Evolutionary conservation across 2,329 filamentous ascomycete genomes (phyloP).

Genomic region (Trichoderma sp.): DNA sequence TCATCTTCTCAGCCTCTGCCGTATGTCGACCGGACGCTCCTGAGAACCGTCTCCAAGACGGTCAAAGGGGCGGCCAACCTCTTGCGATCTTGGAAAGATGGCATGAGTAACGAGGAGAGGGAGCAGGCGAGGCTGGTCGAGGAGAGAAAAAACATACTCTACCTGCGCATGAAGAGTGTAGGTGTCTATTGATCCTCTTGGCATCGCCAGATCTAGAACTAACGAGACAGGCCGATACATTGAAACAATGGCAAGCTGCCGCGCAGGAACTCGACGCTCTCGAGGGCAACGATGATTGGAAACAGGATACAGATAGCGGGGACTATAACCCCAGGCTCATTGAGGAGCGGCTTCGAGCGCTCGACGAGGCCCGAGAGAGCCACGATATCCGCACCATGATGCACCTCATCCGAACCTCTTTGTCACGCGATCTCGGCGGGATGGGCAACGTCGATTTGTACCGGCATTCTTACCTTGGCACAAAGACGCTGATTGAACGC

Average conservation of each 20-base stretch:
- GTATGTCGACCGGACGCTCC: conserved; percentile 28
- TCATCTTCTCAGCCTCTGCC: conserved; percentile 6
- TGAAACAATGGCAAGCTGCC: conserved; percentile 73
- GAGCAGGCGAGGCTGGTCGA: conserved; percentile 53
- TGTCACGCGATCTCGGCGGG: conserved; percentile 80
- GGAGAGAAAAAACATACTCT: conserved; percentile 65
- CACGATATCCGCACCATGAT: conserved; percentile 78
- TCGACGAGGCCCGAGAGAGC: conserved; percentile 73
- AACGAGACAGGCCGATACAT: conserved; percentile 63
- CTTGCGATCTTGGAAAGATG: conserved; percentile 56
- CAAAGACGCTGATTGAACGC: conserved; percentile 82
- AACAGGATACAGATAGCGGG: conserved; percentile 60
- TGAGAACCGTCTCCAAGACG: conserved; percentile 39
- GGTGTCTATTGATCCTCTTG: conserved; percentile 34
- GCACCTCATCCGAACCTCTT: conserved; percentile 75
- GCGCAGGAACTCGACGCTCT: conserved; percentile 77
- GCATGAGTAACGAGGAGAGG: conserved; percentile 55
- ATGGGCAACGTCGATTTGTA: conserved; percentile 86
- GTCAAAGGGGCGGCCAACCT: conserved; percentile 48
- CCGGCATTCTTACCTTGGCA: conserved; percentile 81
- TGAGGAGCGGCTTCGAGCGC: conserved; percentile 67
- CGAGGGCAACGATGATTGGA: conserved; percentile 83
- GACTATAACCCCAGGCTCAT: conserved; percentile 76
- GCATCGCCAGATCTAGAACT: background rate
- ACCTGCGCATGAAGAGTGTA: conserved; percentile 68